Evolutionary conservation across 768 basidiomycete species (phyloP), one percentile per base, ranked within the genome.

Genomic region (Rhizopogon vesiculosus): DNA sequence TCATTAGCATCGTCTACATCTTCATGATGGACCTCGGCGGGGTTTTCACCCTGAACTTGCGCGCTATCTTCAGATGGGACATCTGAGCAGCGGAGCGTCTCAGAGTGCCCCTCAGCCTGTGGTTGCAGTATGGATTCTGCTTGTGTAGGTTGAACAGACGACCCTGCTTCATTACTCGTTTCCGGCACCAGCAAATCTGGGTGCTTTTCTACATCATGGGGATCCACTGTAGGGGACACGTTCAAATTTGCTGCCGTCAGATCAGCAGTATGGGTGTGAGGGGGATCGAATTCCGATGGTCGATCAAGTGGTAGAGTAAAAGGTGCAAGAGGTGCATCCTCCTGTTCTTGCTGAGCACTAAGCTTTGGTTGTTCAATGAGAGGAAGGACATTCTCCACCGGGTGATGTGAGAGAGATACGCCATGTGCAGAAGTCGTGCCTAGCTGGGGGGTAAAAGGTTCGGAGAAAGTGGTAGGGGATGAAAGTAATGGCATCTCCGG

Each of bases 1-100:
- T 84, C 76, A 50, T 43, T 48, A 1, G 43, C 40, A 43, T 38
- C 18, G 15, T 49, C 35, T 38, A 9, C 22, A 35, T 25, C 48
- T 38, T 22, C 48, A 1, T 38, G 48, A 16, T 15, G 15, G 48
- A 15, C 22, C 15, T 38, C 35, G 5, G 15, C 61, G 52, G 55
- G 56, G n/a, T 52, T 59, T 63, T 70, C 69, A 64, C 58, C 58
- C 44, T 42, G 13, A 49, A 41, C 49, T 56, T 46, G 53, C 4
- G 49, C 33, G 12, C 4, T 50, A 57, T 59, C 51, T 19, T 45
- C 49, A 29, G 54, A 39, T 48, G 41, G 25, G 10, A 58, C 61
- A 42, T 50, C 42, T 41, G 59, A 40, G 5, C 5, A 35, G 35
- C 22, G 35, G 19, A 38, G 16, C 9, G 35, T 16, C 16, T 38